phyloP scores from a whole-genome alignment of 164 flowering plant genomes.

The Dillenia suffruticosa region DNA sequence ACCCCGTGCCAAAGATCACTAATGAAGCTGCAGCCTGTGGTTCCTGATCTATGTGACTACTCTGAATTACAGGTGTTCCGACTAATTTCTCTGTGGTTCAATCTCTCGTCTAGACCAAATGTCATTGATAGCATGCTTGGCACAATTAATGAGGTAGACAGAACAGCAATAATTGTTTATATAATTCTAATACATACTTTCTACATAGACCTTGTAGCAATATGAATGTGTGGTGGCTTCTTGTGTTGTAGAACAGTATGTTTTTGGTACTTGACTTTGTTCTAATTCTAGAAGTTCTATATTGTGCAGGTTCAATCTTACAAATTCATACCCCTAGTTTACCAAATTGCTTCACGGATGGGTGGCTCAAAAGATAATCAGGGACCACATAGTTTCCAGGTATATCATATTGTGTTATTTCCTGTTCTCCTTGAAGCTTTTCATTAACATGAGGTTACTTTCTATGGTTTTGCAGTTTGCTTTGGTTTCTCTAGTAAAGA shows the following conservation, averaged over 20 bases:
- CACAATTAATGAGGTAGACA: slow-evolving; percentile 70
- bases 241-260: too few relatives aligned
- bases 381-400: slow-evolving; percentile 76
- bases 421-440: neutral
- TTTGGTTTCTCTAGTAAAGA: slow-evolving; percentile 86
- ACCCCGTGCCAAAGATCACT: too few relatives aligned
- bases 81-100: slow-evolving; percentile 89
- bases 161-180: neutral
- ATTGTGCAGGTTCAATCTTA: slow-evolving; percentile 78
- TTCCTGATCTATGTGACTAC: slow-evolving; percentile 8
- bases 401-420: slow-evolving; percentile 5
- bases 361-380: slow-evolving; percentile 72
- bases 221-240: neutral
- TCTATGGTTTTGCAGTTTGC: slow-evolving; percentile 61
- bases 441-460: slow-evolving; percentile 1
- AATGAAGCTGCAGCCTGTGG: too few relatives aligned
- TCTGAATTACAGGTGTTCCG: slow-evolving; percentile 80
- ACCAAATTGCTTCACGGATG: slow-evolving; percentile 98
- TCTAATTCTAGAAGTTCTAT: neutral
- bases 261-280: neutral
- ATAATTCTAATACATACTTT: neutral
- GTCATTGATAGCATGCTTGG: slow-evolving; percentile 69
- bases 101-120: slow-evolving; percentile 66
- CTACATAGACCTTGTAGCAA: neutral
- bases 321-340: slow-evolving; percentile 84